Evolutionary conservation across 306 rosid genomes (phyloP).

Genomic region (Arachis stenosperma): DNA sequence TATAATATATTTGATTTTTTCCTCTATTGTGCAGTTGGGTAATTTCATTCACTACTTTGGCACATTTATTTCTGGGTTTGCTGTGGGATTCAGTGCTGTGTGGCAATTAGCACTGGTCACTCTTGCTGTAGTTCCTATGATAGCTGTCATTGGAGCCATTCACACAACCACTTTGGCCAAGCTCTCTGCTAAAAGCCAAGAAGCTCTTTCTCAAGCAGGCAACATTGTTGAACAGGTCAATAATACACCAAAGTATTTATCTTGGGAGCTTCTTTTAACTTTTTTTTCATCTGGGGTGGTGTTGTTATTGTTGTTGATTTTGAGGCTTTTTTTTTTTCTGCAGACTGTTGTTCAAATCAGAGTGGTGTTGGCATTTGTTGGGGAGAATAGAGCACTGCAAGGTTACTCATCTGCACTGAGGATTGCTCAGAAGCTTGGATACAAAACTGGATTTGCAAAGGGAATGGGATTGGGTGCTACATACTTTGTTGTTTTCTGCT

Average conservation of each 20-base stretch:
- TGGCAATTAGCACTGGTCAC: slow-evolving; percentile 93
- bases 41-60: slow-evolving; percentile 92
- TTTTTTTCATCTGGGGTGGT: slow-evolving; percentile 38
- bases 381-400: slow-evolving; percentile 68
- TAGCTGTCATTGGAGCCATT: slow-evolving; percentile 78
- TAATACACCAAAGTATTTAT: not conserved
- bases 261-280: slow-evolving; percentile 9
- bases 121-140: slow-evolving; percentile 84
- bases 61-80: slow-evolving; percentile 86
- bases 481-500: slow-evolving; percentile 89
- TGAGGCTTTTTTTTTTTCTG: not conserved
- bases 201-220: slow-evolving; percentile 84
- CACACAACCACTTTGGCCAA: slow-evolving; percentile 72
- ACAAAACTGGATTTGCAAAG: slow-evolving; percentile 80
- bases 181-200: slow-evolving; percentile 80
- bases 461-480: slow-evolving; percentile 95
- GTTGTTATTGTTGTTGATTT: slow-evolving; percentile 27
- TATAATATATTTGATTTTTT: no score
- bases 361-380: slow-evolving; percentile 74
- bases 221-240: slow-evolving; percentile 81
- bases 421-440: slow-evolving; percentile 70
- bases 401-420: slow-evolving; percentile 70
- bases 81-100: slow-evolving; percentile 89
- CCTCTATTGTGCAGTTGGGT: slow-evolving; percentile 64
- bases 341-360: slow-evolving; percentile 90